A percentile compares a stretch with the other conserved stretches of the same genome.
phyloP scores from a whole-genome alignment of 176 grass and related monocot species.

The Leersia perrieri region DNA sequence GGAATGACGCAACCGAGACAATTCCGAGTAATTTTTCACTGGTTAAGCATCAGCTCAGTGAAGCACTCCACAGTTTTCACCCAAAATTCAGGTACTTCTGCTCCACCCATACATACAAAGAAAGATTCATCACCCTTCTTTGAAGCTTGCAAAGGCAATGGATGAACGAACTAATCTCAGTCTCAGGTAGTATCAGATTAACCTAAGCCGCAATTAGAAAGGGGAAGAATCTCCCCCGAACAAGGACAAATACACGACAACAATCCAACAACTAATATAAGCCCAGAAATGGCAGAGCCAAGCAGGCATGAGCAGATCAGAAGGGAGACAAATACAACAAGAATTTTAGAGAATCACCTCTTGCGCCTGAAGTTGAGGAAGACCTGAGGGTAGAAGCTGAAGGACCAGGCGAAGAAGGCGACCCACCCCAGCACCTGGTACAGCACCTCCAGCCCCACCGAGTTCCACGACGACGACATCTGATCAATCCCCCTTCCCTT shows the following conservation, averaged over 20 bases:
- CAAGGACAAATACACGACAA: background rate
- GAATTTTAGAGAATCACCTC: no score
- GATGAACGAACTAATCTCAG: background rate
- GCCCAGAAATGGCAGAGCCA: background rate
- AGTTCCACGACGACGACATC: constrained; percentile 83
- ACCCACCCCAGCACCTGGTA: constrained; percentile 91
- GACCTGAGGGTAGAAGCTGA: constrained; percentile 97
- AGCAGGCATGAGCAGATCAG: background rate
- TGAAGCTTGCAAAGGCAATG: background rate
- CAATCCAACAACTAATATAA: background rate
- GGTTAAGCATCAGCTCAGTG: background rate
- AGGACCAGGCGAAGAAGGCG: constrained; percentile 90
- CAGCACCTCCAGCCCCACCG: constrained; percentile 58
- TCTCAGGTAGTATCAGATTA: background rate
- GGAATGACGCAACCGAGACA: background rate
- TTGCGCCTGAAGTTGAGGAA: constrained; percentile 88
- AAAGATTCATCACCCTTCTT: background rate
- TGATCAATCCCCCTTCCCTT: background rate
- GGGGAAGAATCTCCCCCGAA: background rate
- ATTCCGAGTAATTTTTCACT: background rate
- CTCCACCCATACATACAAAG: background rate
- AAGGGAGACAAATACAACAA: no score
- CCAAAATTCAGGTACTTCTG: background rate
- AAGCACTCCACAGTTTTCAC: background rate
- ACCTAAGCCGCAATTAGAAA: background rate